phyloP scores from a whole-genome alignment of 2,329 filamentous ascomycete genomes.

The Colletotrichum sp. region DNA sequence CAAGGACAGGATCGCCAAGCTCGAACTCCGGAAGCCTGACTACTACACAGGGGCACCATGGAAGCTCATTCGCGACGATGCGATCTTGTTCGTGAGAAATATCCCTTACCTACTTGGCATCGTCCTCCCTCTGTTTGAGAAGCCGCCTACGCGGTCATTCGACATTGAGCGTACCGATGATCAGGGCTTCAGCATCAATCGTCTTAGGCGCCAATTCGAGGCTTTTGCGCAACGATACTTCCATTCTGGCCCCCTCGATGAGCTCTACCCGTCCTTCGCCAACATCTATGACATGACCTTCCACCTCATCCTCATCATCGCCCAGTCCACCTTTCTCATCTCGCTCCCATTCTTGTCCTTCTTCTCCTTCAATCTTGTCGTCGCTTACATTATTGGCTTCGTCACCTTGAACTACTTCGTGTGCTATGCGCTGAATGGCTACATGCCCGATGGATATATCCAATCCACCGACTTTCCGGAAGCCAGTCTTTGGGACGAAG shows the following conservation, averaged over 20 bases:
- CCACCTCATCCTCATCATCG: constrained; percentile 61
- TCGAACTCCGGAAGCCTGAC: constrained; percentile 1
- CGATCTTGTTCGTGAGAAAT: background rate
- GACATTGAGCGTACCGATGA: background rate
- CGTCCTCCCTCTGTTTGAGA: background rate
- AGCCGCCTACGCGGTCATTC: background rate
- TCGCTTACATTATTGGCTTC: constrained; percentile 44
- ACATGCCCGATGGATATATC: constrained; percentile 41
- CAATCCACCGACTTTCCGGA: constrained; percentile 52
- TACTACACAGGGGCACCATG: constrained; percentile 9
- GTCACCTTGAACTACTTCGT: constrained; percentile 55
- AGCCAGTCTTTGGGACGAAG: background rate
- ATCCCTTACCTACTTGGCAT: background rate
- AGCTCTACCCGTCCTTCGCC: constrained; percentile 61
- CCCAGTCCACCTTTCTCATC: constrained; percentile 66
- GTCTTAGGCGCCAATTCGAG: background rate
- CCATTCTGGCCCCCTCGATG: constrained; percentile 61
- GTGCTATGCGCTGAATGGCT: constrained; percentile 56
- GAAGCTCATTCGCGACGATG: constrained; percentile 5
- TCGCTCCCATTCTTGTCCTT: constrained; percentile 53
- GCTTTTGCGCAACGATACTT: constrained; percentile 24
- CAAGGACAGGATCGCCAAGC: background rate
- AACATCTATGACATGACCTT: constrained; percentile 60
- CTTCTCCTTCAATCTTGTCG: constrained; percentile 54
- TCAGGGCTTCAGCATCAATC: background rate